phyloP scores from a whole-genome alignment of 2,329 filamentous ascomycete genomes.

The Nothophaeocryptopus gaeumannii region DNA sequence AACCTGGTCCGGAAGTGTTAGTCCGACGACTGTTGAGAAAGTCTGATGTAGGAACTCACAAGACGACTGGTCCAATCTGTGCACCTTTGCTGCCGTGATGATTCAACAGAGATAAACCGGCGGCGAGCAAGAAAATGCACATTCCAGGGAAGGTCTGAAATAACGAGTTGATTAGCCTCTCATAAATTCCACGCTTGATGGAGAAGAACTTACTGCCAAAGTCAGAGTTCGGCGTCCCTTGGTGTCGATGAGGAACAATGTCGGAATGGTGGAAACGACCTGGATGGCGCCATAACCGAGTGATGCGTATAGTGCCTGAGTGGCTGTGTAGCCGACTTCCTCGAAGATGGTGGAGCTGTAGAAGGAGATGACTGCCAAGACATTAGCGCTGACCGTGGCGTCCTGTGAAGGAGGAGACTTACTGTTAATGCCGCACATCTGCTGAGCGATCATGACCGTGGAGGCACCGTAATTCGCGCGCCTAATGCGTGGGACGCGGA shows the following conservation, averaged over 20 bases:
- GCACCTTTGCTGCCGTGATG: slow-evolving; percentile 27
- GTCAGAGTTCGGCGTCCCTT: slow-evolving; percentile 44
- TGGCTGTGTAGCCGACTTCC: slow-evolving; percentile 36
- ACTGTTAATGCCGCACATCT: slow-evolving; percentile 38
- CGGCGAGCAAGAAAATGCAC: slow-evolving; percentile 51
- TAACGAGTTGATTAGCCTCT: slow-evolving; percentile 14
- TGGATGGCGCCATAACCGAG: slow-evolving; percentile 47
- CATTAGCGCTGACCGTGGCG: slow-evolving; percentile 1
- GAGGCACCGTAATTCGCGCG: slow-evolving; percentile 40
- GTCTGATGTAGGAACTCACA: slow-evolving; percentile 9
- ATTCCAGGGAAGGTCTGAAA: slow-evolving; percentile 47
- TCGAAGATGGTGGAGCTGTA: slow-evolving; percentile 39
- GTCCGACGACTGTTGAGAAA: background rate
- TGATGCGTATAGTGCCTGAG: slow-evolving; percentile 40
- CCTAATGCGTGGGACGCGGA: slow-evolving; percentile 48
- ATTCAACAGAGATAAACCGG: slow-evolving; percentile 43
- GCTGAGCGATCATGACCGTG: slow-evolving; percentile 38
- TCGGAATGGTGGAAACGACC: slow-evolving; percentile 46
- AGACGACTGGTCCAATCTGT: slow-evolving; percentile 39
- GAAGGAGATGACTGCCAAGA: slow-evolving; percentile 36
- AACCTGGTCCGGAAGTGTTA: slow-evolving; percentile 16
- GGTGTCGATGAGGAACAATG: slow-evolving; percentile 47
- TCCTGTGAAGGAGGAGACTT: background rate
- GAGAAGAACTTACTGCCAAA: slow-evolving; percentile 20
- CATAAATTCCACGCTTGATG: background rate